Base-by-base conservation (phyloP, 176 grass and related monocot genomes). In the Ensete ventricosum region DNA sequence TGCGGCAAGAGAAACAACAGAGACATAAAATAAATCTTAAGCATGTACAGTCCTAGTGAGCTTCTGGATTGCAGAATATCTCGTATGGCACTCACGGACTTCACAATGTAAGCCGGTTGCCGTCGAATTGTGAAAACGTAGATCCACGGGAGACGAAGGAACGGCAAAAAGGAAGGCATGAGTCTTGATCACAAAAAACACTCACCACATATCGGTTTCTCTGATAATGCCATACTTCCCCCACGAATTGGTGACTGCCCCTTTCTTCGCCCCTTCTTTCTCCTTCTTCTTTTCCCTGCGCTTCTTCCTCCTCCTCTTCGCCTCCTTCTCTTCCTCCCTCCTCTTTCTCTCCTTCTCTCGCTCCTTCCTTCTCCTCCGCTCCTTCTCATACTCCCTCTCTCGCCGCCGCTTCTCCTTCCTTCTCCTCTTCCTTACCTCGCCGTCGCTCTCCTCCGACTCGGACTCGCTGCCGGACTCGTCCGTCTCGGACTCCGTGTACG, bases 201-300 rank as follows among this genome's bases (percentile, higher is more conserved):
- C 86, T 94, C 62, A 99, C 96, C 96, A 99, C 96, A 99, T 94
- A 69, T 99, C 91, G 0, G 82, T 73, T 81, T 99, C 96, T 48
- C 81, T 85, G 70, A 99, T 87, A 71, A 99, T 91, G n/a, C 96
- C 96, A 82, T 94, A 95, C 76, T 95, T 91, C 9, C 96, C 95
- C 96, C 96, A 99, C 14, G 74, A 91, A 64, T 99, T 89, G 16
- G 96, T 99, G 43, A 99, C 91, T 0, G 96, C 91, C 8, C 86
- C 72, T 26, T 82, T 94, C 76, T 94, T 99, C 34, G 82, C 84
- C 57, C 73, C 73, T 70, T 87, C 83, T 64, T 94, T 93, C 76
- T 86, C 51, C 53, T 87, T 78, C 43, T 89, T 72, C 81, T 96
- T 92, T 66, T 54, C 84, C 72, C 25, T 73, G 14, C 65, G 54